These are phyloP conservation scores for Vaccinium vitisidaea DNA, from an alignment of 148 eudicot species.

Conservation along the genomic window DNA sequence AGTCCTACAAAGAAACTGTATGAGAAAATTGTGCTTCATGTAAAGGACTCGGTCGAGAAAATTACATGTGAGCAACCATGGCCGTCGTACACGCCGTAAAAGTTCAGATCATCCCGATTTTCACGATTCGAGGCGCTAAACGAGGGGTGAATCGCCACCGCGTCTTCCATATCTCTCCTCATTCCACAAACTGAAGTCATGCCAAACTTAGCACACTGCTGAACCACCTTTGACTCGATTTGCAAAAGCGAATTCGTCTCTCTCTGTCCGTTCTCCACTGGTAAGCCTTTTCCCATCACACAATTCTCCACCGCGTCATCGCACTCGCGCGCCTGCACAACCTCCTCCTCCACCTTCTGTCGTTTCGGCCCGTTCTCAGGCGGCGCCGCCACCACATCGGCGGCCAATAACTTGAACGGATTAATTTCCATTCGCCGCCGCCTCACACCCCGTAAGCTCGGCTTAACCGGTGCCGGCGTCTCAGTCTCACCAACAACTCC, in stretches of 20 bases:
- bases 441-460: conserved; percentile 37
- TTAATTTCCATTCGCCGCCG: conserved; percentile 51
- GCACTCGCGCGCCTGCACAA: conserved; percentile 21
- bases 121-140: conserved; percentile 18
- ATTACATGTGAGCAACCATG: conserved; percentile 59
- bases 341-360: conserved; percentile 11
- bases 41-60: background rate
- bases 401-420: conserved; percentile 37
- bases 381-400: conserved; percentile 15
- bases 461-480: conserved; percentile 48
- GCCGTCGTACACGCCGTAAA: conserved; percentile 55
- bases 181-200: conserved; percentile 67
- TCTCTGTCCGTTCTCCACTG: background rate
- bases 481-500: conserved; percentile 64
- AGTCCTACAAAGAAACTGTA: background rate
- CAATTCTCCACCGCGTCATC: background rate
- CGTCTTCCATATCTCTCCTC: conserved; percentile 87
- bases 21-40: background rate
- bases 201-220: conserved; percentile 50
- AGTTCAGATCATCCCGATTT: conserved; percentile 31
- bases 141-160: conserved; percentile 58
- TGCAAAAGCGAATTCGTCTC: background rate
- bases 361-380: conserved; percentile 19
- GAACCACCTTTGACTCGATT: background rate
- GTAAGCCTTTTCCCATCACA: background rate